phyloP scores from a whole-genome alignment of 2,329 filamentous ascomycete genomes.

The Stylonectria norvegica region DNA sequence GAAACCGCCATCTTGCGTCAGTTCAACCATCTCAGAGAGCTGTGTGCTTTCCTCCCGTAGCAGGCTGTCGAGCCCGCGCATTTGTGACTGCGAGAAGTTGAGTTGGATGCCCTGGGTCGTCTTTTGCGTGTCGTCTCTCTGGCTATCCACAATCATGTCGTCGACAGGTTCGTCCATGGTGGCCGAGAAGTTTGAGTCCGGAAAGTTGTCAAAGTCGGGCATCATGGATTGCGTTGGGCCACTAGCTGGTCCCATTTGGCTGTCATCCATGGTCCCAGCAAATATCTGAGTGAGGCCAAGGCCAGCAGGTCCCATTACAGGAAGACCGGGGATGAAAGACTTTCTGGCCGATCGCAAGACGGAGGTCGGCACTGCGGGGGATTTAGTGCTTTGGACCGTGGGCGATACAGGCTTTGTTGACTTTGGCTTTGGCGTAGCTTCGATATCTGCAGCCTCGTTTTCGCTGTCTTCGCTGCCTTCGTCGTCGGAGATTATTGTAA shows the following conservation, averaged over 20 bases:
- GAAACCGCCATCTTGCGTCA: constrained; percentile 79
- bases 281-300: constrained; percentile 87
- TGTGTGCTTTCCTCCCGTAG: constrained; percentile 55
- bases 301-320: constrained; percentile 57
- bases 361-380: constrained; percentile 57
- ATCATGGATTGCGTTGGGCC: constrained; percentile 46
- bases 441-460: constrained; percentile 36
- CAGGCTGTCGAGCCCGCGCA: constrained; percentile 56
- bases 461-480: constrained; percentile 62
- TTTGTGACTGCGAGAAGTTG: constrained; percentile 59
- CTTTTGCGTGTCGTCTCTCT: constrained; percentile 34
- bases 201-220: constrained; percentile 55
- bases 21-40: constrained; percentile 66
- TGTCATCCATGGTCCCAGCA: constrained; percentile 78
- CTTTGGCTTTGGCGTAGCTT: constrained; percentile 51
- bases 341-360: constrained; percentile 67
- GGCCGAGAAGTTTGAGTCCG: constrained; percentile 60
- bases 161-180: constrained; percentile 55
- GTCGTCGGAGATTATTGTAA: constrained; percentile 60
- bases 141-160: constrained; percentile 47
- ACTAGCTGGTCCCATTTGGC: constrained; percentile 37
- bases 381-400: constrained; percentile 39
- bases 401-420: constrained; percentile 40
- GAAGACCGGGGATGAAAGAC: constrained; percentile 66
- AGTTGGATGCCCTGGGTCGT: constrained; percentile 48